Evolutionary conservation across 495 filamentous ascomycete genomes (phyloP), one percentile per base, ranked within the genome.

Genomic region (Podospora anserina): DNA sequence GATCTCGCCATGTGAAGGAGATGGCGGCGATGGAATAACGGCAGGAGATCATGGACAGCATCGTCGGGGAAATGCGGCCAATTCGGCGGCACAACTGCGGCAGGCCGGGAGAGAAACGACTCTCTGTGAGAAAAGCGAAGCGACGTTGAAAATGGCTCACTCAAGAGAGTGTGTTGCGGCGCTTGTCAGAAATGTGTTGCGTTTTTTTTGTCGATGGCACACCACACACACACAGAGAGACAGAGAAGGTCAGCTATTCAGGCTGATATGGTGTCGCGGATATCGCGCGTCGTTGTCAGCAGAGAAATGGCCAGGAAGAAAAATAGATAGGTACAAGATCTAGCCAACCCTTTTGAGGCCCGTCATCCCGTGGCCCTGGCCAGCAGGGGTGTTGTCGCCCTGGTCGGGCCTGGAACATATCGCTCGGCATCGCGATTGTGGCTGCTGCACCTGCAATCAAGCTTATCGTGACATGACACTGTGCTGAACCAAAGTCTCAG

Each of bases 61-160:
- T 49, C 61, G 44, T 67, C 74, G 72, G 74, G 74, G 70, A 71
- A 73, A 69, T 73, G 69, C 74, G 74, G 74, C 68, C 74, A 63
- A 74, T 72, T 71, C 20, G 5, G 65, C 74, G 69, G 74, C 64
- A 61, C 49, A 69, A 74, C 68, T 68, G 69, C 71, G 74, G 74
- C 60, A 62, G 11, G 61, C 20, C 66, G 69, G 72, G 54, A 15
- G 15, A 28, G 55, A 55, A 69, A 4, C 27, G 26, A 44, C n/a
- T 56, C 30, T 32, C 30, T 5, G 23, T 63, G 64, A 32, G 55
- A 65, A 61, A 64, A 55, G 61, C 39, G 39, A 49, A 61, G 55
- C 34, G 53, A 27, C 20, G 11, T 18, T 13, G 30, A 63, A 53
- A 59, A 63, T 23, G n/a, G 32, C 49, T 58, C n/a, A 26, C 55